Evolutionary conservation across 1,139 yeast genomes (phyloP), one percentile per base, ranked within the genome.

Genomic region (Kurtzmaniella quercitrusa): DNA sequence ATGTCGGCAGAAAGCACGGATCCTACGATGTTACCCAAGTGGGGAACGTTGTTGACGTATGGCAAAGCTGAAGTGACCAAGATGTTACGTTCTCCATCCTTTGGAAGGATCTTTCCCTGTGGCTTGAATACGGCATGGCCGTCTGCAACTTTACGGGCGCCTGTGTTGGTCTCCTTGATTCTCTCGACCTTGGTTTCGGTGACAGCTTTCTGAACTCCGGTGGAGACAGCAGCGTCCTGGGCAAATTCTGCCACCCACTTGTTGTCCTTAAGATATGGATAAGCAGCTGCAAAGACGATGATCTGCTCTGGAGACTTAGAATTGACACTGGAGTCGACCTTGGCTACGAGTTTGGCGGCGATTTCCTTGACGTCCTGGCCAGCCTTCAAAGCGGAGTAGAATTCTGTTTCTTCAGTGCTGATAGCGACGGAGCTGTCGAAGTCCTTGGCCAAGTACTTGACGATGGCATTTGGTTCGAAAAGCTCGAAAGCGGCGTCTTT

Each of bases 11-110:
- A 82, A 51, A 93, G 76, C 31, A 93, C 98, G 36, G 96, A 85
- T 8, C 99, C 99, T 47, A 93, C 81, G 56, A 93, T 90, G 68
- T 93, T 93, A 59, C 99, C 99, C 64, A 93, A 77, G 66, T 93
- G 99, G 41, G 99, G 99, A 45, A 93, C 98, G 59, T 93, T 93
- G 69, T 93, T 93, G 46, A 93, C 98, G 58, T 93, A 93, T 12
- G 99, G 99, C 57, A 93, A 78, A 29, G 99, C 98, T 19, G 98
- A 91, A 1, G 98, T 91, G 59, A 93, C 82, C 54, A 93, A 73
- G 46, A 93, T 79, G 64, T 93, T 93, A 59, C 86, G 77, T 66
- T 86, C 86, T 43, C 77, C 78, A 16, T 76, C 70, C 53, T 79
- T 79, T 46, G 97, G 97, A 24, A 60, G 46, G 43, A 70, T 68